Evolutionary conservation across 1,284 basidiomycete genomes (phyloP).

Genomic region (Sparassis latifolia): DNA sequence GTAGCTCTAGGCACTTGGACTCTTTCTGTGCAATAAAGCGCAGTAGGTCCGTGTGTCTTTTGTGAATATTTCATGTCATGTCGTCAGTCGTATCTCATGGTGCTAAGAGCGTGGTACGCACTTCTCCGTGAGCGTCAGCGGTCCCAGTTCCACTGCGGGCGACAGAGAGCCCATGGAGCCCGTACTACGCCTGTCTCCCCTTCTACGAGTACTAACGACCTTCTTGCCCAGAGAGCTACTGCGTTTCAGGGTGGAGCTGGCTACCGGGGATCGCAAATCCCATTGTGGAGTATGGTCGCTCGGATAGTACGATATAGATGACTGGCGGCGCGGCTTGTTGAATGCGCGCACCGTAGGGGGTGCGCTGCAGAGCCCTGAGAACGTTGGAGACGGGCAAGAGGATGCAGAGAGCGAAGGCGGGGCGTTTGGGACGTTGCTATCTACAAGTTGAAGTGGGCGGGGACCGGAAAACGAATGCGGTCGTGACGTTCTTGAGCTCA

Average conservation of each 20-base stretch:
- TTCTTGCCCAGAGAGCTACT: constrained; percentile 18
- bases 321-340: constrained; percentile 39
- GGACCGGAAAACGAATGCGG: constrained; percentile 16
- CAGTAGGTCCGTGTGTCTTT: constrained; percentile 68
- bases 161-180: constrained; percentile 14
- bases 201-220: constrained; percentile 4
- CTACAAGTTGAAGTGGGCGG: constrained; percentile 26
- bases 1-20: constrained; percentile 70
- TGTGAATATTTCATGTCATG: too few relatives aligned
- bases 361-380: constrained; percentile 17
- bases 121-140: constrained; percentile 61
- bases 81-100: neutral
- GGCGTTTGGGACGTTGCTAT: constrained; percentile 17
- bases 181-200: constrained; percentile 21
- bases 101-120: constrained; percentile 16
- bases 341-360: constrained; percentile 16
- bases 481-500: constrained; percentile 12
- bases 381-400: constrained; percentile 16
- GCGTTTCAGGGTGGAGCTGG: constrained; percentile 16
- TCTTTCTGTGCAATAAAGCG: constrained; percentile 80
- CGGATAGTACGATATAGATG: constrained; percentile 57
- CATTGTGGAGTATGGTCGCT: constrained; percentile 26
- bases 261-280: constrained; percentile 22
- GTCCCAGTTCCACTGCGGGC: constrained; percentile 23
- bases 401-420: constrained; percentile 10